Evolutionary conservation across 2,329 filamentous ascomycete genomes (phyloP).

Genomic region (Sporothrix protearum): DNA sequence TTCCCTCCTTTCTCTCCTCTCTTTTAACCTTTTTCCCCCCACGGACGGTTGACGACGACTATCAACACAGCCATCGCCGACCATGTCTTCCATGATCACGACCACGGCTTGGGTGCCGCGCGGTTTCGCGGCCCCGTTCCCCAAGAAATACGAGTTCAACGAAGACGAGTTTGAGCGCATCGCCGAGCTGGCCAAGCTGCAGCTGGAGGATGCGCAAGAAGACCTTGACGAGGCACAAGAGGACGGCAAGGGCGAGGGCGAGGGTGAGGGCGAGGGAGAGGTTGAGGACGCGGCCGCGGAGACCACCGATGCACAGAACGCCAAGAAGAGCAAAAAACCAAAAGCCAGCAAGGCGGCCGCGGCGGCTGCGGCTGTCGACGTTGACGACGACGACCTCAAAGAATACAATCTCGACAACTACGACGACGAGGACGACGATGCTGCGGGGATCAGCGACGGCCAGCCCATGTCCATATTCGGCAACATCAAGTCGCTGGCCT

Average conservation of each 20-base stretch:
- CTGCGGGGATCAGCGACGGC: constrained; percentile 37
- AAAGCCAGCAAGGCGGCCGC: constrained; percentile 34
- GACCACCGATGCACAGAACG: constrained; percentile 29
- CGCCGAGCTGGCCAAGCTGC: constrained; percentile 68
- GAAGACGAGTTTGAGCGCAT: constrained; percentile 74
- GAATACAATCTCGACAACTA: constrained; percentile 97
- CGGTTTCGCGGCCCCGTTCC: constrained; percentile 72
- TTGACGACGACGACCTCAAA: constrained; percentile 81
- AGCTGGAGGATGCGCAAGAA: constrained; percentile 88
- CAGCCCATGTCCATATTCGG: constrained; percentile 89
- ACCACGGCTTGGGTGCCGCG: constrained; percentile 72
- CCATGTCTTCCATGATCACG: constrained; percentile 57
- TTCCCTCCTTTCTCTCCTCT: background rate
- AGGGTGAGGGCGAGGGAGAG: constrained; percentile 16
- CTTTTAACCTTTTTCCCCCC: background rate
- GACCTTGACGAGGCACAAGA: constrained; percentile 69
- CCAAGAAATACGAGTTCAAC: constrained; percentile 70
- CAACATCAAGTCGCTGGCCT: constrained; percentile 88
- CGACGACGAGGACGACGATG: constrained; percentile 73
- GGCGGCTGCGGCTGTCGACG: constrained; percentile 41
- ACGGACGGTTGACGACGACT: background rate
- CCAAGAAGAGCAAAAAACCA: constrained; percentile 32
- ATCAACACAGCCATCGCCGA: background rate
- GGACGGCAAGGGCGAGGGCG: constrained; percentile 26
- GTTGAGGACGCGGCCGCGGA: constrained; percentile 22